Base-by-base conservation (phyloP, 495 filamentous ascomycete genomes). In the Penicillium simplicissimum region DNA sequence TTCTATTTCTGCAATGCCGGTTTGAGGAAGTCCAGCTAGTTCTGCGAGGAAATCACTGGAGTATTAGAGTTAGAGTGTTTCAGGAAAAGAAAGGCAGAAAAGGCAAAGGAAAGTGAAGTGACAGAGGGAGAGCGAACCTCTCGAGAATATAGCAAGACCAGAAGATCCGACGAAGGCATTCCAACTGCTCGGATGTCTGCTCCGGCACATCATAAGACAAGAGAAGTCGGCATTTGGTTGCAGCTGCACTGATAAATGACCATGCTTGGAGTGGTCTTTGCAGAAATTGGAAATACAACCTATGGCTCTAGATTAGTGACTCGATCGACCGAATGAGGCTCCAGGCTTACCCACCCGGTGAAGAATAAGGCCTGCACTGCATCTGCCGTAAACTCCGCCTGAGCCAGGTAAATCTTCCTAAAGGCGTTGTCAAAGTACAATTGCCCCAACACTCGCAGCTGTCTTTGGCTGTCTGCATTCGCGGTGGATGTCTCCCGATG, bases 71-170 rank as follows among this genome's bases (percentile, higher is more conserved):
- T n/a, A 23, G 53, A 11, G 15, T n/a, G 2, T 5, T 10, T 0
- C 17, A 5, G 19, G 21, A 55, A 23, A 8, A 11, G 3, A 38
- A 7, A 25, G 2, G 8, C 8, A 19, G 17, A 19, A 23, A 35
- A 19, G 4, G 7, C 4, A 55, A 25, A 23, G 17, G 6, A 23
- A 23, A 36, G 11, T 0, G 15, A 11, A 8, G 19, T 4, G 11
- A 21, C 7, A 14, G 15, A 31, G 51, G 23, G 1, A n/a, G 33
- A 51, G 4, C 33, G 10, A 19, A 66, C 66, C 73, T 77, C 54
- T 82, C 79, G 9, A 82, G 71, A 17, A 82, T 76, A 61, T 79
- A 82, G 55, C 77, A 79, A 0, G 78, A 76, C 78, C 79, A 82
- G 56, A 82, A 82, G 23, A 81, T 80, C 8, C 79, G 68, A 7